Conservation (phyloP, 2,329 filamentous ascomycete genomes). For the Alternaria triticimaculans region DNA sequence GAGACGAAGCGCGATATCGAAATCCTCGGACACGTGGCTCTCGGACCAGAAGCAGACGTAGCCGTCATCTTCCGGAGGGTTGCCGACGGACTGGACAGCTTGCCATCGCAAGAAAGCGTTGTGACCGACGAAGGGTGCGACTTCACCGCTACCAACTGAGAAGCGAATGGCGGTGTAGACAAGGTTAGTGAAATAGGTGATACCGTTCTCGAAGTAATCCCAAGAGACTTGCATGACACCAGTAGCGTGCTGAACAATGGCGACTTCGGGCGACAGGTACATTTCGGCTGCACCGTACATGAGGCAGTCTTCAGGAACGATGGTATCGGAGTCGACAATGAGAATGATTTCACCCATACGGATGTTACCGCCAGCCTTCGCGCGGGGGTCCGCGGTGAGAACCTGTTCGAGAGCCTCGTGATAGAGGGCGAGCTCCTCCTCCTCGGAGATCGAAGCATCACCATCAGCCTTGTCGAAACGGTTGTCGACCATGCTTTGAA, state of each 20-base stretch:
- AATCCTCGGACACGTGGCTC: conserved; percentile 77
- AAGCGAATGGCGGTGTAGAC: conserved; percentile 75
- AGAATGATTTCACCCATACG: conserved; percentile 82
- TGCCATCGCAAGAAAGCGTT: conserved; percentile 76
- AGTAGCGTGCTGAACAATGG: conserved; percentile 75
- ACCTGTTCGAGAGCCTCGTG: conserved; percentile 62
- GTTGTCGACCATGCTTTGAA: conserved; percentile 58
- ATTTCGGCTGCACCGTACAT: conserved; percentile 82
- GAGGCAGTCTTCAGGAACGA: conserved; percentile 70
- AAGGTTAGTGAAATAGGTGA: conserved; percentile 78
- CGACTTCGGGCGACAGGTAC: conserved; percentile 78
- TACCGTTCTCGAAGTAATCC: conserved; percentile 75
- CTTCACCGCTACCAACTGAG: conserved; percentile 71
- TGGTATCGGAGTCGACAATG: conserved; percentile 53
- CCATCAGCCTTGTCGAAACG: conserved; percentile 15
- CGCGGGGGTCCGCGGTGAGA: conserved; percentile 72
- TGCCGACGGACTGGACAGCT: conserved; percentile 63
- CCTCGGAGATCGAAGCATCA: conserved; percentile 35
- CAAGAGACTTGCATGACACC: conserved; percentile 72
- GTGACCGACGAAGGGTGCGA: conserved; percentile 76
- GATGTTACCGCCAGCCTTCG: conserved; percentile 79
- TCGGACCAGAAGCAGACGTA: conserved; percentile 75
- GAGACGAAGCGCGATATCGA: conserved; percentile 74
- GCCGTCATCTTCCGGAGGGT: conserved; percentile 58
- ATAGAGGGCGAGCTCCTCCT: conserved; percentile 41